Evolutionary conservation across 2,329 filamentous ascomycete genomes (phyloP).

Genomic region (Cercospora zeina): DNA sequence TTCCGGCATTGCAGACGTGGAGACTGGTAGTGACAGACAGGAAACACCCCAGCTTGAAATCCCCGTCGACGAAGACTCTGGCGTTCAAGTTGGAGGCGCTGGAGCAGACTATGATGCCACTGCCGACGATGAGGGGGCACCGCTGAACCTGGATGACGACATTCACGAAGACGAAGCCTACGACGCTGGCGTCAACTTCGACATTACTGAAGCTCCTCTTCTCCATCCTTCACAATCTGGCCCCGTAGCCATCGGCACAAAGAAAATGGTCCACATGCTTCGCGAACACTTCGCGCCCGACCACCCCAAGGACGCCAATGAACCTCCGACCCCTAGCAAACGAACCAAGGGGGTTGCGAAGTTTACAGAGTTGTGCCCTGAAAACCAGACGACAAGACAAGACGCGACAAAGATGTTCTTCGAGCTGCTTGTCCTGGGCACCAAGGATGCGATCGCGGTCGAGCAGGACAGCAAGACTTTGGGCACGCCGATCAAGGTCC

Average conservation of each 20-base stretch:
- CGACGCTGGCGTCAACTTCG: conserved; percentile 53
- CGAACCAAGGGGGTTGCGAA: conserved; percentile 75
- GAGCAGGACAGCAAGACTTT: conserved; percentile 73
- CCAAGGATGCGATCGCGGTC: conserved; percentile 96
- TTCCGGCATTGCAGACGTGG: conserved; percentile 75
- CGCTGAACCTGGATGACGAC: conserved; percentile 26
- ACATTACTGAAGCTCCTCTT: conserved; percentile 73
- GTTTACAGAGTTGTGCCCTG: conserved; percentile 89
- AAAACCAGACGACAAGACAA: conserved; percentile 74
- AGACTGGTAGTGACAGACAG: conserved; percentile 50
- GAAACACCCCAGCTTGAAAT: conserved; percentile 36
- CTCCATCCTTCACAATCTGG: conserved; percentile 81
- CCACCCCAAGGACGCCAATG: conserved; percentile 62
- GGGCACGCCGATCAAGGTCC: conserved; percentile 76
- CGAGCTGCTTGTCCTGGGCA: conserved; percentile 90
- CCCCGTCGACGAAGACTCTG: conserved; percentile 38
- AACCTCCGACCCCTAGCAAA: conserved; percentile 65
- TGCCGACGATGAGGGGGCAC: conserved; percentile 38
- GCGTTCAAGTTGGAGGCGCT: conserved; percentile 35
- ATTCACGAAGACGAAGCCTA: conserved; percentile 32
- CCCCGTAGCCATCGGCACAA: conserved; percentile 85
- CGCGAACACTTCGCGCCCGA: conserved; percentile 69
- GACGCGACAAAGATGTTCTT: conserved; percentile 99
- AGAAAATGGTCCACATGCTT: conserved; percentile 92
- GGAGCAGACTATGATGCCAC: conserved; percentile 19